These are phyloP conservation scores for Grosmannia huntii DNA, from an alignment of 2,329 filamentous ascomycete genomes.

Conservation along the genomic window DNA sequence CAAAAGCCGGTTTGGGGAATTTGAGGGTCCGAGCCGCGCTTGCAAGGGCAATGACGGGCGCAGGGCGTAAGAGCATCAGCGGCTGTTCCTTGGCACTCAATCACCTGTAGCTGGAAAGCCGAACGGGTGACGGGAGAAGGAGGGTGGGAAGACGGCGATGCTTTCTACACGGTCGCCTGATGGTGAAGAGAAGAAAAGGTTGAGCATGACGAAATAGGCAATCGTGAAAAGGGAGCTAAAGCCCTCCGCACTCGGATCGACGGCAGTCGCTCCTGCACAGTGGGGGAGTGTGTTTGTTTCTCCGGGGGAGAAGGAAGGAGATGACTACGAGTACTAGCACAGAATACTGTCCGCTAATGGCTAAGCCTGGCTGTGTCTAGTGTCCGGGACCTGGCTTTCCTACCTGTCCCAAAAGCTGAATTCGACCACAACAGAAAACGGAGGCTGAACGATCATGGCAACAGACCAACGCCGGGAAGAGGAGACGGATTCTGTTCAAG, in stretches of 20 bases:
- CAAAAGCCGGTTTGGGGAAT: constrained; percentile 9
- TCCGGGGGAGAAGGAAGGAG: not conserved
- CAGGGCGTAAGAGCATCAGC: not conserved
- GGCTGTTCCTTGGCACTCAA: not conserved
- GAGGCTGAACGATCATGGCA: too few relatives aligned
- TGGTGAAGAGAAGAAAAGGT: not conserved
- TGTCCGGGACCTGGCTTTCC: not conserved
- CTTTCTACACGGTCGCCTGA: not conserved
- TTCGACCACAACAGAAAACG: not conserved
- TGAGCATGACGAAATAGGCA: not conserved
- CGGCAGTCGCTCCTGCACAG: not conserved
- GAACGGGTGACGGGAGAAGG: not conserved
- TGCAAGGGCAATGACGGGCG: not conserved
- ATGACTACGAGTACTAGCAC: not conserved
- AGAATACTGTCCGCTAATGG: not conserved
- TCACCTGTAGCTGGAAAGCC: not conserved
- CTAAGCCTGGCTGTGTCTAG: not conserved
- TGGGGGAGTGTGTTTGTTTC: not conserved
- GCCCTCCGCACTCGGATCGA: constrained; percentile 3
- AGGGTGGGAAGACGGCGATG: not conserved
- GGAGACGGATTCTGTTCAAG: too few relatives aligned
- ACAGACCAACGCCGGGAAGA: too few relatives aligned
- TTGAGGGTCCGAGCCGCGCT: not conserved
- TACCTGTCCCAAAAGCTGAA: not conserved
- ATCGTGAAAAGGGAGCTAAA: constrained; percentile 1